Base-by-base conservation (phyloP, 1,139 yeast genomes). In the Suhomyces maxii region DNA sequence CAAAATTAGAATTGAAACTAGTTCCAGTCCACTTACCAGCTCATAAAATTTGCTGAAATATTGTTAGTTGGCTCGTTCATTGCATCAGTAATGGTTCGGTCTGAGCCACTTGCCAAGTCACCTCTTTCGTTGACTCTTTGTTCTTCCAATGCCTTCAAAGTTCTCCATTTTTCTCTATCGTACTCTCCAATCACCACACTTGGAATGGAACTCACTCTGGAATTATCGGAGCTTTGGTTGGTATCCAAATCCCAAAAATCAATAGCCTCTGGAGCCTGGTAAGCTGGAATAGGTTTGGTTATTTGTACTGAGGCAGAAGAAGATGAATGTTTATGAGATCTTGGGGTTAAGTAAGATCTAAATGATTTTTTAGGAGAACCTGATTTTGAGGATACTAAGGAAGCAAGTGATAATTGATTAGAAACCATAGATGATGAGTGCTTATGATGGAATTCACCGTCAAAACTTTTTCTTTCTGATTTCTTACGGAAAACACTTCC, bases 151-250 rank as follows among this genome's bases (percentile, higher is more conserved):
- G 61, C 66, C 54, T 76, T 74, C 49, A 82, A 65, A 0, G 80
- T 77, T 47, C 76, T 65, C 87, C 87, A 82, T 59, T 83, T 83
- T 59, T 83, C 88, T 53, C 76, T 66, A 56, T 83, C 88, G 56
- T 83, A 83, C 56, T 81, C 82, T 0, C 87, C 86, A 45, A 82
- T 74, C 2, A 80, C 82, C 10, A 77, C 82, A 48, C 83, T 74
- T 0, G 86, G 87, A 36, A 79, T 69, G 1, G 82, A 73, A 50
- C 79, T 77, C 12, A 69, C 66, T 31, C 78, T 62, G 3, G 81
- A 76, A 41, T 63, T 62, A 39, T 63, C 52, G 8, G 77, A 69
- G 47, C 68, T 61, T 25, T 61, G 67, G 12, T 72, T 71, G 0
- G 79, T 71, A 42, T 58, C 71, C 33, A 62, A 51, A 55, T 67